A percentile compares a stretch with the other conserved stretches of the same genome.
Conservation (phyloP, 768 basidiomycete genomes). For the Ramaria sp. region DNA sequence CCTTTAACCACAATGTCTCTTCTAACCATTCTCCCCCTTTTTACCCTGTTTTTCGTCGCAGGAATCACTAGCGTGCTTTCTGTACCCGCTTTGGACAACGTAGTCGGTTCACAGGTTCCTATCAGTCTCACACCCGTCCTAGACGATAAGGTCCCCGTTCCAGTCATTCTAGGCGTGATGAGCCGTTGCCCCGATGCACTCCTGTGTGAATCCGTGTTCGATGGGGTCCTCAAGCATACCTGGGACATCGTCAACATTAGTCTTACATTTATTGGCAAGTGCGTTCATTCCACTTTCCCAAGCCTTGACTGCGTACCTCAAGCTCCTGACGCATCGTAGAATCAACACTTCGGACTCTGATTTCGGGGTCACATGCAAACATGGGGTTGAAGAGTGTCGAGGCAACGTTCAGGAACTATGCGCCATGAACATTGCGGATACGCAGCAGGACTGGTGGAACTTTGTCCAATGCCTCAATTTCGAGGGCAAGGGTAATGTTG, state of each 20-base stretch:
- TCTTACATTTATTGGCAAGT: conserved; percentile 68
- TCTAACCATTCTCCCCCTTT: too few relatives aligned
- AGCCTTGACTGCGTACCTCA: not conserved
- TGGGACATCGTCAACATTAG: conserved; percentile 54
- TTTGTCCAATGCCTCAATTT: conserved; percentile 77
- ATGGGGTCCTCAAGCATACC: conserved; percentile 55
- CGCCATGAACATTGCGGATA: conserved; percentile 44
- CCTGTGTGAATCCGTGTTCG: conserved; percentile 68
- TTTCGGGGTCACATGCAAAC: conserved; percentile 75
- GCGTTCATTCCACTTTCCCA: conserved; percentile 19
- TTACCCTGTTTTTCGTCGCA: not conserved
- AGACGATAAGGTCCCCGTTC: conserved; percentile 21
- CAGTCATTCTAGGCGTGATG: conserved; percentile 50
- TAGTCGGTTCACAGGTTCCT: not conserved
- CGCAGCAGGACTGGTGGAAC: conserved; percentile 58
- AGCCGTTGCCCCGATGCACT: conserved; percentile 74
- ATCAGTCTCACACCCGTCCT: not conserved
- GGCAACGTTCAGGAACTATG: conserved; percentile 90
- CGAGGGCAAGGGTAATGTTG: conserved; percentile 45
- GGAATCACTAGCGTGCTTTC: too few relatives aligned
- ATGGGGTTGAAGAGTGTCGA: conserved; percentile 72
- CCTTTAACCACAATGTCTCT: too few relatives aligned
- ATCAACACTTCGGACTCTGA: conserved; percentile 50
- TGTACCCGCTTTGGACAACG: not conserved
- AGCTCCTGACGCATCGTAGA: conserved; percentile 24